Evolutionary conservation across 2,329 filamentous ascomycete species (phyloP).

Genomic region (Neonectria magnoliae): DNA sequence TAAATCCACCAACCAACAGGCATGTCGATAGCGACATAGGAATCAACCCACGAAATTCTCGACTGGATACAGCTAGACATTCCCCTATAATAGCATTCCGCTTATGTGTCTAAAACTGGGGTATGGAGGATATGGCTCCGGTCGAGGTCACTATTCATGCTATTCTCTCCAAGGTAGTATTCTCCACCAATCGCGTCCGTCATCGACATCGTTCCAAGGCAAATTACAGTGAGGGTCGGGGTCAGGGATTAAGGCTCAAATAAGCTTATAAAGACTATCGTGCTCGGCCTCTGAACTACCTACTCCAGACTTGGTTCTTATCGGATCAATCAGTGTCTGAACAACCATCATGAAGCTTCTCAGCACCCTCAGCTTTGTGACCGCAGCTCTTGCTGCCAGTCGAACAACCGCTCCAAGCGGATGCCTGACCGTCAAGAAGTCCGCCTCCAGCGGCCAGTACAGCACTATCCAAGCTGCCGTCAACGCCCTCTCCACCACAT

Average conservation of each 20-base stretch:
- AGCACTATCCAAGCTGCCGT: slow-evolving; percentile 64
- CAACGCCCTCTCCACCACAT: slow-evolving; percentile 63
- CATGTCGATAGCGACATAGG: not conserved
- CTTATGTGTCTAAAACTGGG: not conserved
- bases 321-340: not conserved
- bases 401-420: slow-evolving; percentile 56
- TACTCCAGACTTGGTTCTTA: not conserved
- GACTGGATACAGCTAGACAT: not conserved
- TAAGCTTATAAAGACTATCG: not conserved
- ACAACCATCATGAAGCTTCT: slow-evolving; percentile 35
- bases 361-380: slow-evolving; percentile 22
- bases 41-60: not conserved
- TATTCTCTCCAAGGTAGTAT: not conserved
- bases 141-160: not conserved
- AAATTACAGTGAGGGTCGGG: not conserved
- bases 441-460: slow-evolving; percentile 46
- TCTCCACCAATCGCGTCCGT: not conserved
- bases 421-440: slow-evolving; percentile 59
- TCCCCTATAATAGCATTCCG: not conserved
- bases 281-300: not conserved
- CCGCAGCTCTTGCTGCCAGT: slow-evolving; percentile 43
- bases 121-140: not conserved
- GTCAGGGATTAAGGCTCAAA: not conserved
- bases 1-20: not conserved
- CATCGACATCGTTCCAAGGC: not conserved